phyloP scores from a whole-genome alignment of 208 protist species.

The Trypanosoma scelopori region DNA sequence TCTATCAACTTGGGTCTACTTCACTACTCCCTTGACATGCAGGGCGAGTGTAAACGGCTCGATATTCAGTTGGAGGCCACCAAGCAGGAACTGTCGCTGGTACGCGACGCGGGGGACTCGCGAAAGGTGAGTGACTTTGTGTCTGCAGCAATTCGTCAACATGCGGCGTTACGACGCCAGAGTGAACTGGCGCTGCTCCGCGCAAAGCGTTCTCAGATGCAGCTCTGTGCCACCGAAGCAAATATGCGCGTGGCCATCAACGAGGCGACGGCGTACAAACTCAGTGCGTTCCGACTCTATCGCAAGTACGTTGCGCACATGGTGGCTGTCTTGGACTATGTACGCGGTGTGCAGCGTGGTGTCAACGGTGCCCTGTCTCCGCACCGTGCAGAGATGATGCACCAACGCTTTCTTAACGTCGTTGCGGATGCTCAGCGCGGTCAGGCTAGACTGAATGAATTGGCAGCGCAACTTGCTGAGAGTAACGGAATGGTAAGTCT shows the following conservation, averaged over 20 bases:
- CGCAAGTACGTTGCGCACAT: constrained; percentile 78
- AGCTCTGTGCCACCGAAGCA: constrained; percentile 80
- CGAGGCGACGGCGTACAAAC: constrained; percentile 83
- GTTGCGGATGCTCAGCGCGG: constrained; percentile 42
- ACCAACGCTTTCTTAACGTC: constrained; percentile 49
- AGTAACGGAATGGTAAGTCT: constrained; percentile 41
- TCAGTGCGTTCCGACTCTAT: constrained; percentile 82
- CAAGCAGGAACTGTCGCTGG: constrained; percentile 69
- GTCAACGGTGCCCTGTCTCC: constrained; percentile 58
- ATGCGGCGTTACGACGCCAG: constrained; percentile 71
- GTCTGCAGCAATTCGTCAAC: constrained; percentile 77
- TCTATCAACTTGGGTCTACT: constrained; percentile 87
- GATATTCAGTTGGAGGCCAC: constrained; percentile 68
- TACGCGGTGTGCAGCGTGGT: constrained; percentile 71
- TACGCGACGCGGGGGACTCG: constrained; percentile 65
- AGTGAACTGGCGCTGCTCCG: constrained; percentile 80
- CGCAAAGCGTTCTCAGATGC: constrained; percentile 62
- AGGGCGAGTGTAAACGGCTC: constrained; percentile 53
- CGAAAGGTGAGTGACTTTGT: constrained; percentile 79
- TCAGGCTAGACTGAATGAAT: constrained; percentile 38
- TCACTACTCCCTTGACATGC: constrained; percentile 74
- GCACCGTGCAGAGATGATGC: constrained; percentile 71
- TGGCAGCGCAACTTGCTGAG: constrained; percentile 60
- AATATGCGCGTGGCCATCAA: constrained; percentile 87
- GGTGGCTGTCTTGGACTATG: constrained; percentile 69